Conservation (phyloP, 2,329 filamentous ascomycete species). For the Penicillium sp. region DNA sequence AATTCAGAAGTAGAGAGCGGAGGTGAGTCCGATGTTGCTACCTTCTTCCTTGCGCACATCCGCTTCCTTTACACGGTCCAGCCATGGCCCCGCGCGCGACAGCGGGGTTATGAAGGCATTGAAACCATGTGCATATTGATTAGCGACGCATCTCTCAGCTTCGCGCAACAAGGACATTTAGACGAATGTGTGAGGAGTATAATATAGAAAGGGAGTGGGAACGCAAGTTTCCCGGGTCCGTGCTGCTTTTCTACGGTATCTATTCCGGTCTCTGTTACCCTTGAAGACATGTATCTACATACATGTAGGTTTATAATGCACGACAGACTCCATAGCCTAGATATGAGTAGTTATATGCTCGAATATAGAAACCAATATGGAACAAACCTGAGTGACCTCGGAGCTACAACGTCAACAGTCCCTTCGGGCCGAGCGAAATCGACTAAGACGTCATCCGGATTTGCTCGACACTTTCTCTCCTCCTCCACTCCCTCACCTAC, state of each 20-base stretch:
- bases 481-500: neutral
- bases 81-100: slow-evolving; percentile 32
- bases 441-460: slow-evolving; percentile 15
- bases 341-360: neutral
- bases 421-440: slow-evolving; percentile 15
- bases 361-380: neutral
- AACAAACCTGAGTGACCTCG: neutral
- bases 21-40: slow-evolving; percentile 13
- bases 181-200: slow-evolving; percentile 7
- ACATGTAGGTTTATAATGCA: neutral
- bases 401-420: slow-evolving; percentile 1
- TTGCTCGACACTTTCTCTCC: slow-evolving; percentile 2
- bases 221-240: slow-evolving; percentile 13
- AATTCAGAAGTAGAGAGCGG: neutral
- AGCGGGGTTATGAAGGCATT: slow-evolving; percentile 43
- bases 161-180: slow-evolving; percentile 46
- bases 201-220: slow-evolving; percentile 3
- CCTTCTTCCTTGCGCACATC: slow-evolving; percentile 35
- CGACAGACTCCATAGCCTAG: neutral
- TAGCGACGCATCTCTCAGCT: slow-evolving; percentile 43
- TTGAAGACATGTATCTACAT: neutral
- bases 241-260: slow-evolving; percentile 5
- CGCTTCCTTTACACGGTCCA: slow-evolving; percentile 36
- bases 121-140: slow-evolving; percentile 35
- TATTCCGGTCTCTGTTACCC: neutral